Conservation (phyloP, 257 asterid genomes). For the Plantago major region DNA sequence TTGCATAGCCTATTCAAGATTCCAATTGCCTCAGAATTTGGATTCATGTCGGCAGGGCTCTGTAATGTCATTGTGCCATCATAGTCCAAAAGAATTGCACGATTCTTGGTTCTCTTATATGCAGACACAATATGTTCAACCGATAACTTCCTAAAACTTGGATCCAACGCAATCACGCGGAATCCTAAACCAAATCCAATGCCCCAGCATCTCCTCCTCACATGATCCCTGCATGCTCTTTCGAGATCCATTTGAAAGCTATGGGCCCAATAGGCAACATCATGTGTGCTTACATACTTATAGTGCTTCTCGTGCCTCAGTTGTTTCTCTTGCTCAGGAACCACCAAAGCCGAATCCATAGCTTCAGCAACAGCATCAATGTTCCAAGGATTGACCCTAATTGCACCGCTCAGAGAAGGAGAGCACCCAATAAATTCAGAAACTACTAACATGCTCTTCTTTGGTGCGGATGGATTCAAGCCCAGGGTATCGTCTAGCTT, state of each 20-base stretch:
- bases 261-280: slow-evolving; percentile 90
- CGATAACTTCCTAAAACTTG: slow-evolving; percentile 73
- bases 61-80: slow-evolving; percentile 65
- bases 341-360: slow-evolving; percentile 66
- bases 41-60: slow-evolving; percentile 38
- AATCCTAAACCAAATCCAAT: slow-evolving; percentile 81
- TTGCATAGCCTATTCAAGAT: slow-evolving; percentile 58
- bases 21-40: slow-evolving; percentile 54
- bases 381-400: slow-evolving; percentile 86
- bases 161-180: slow-evolving; percentile 83
- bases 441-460: slow-evolving; percentile 79
- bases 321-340: slow-evolving; percentile 68
- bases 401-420: slow-evolving; percentile 83
- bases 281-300: slow-evolving; percentile 70
- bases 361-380: slow-evolving; percentile 76
- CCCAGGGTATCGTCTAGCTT: slow-evolving; percentile 48
- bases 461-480: slow-evolving; percentile 43
- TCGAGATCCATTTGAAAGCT: slow-evolving; percentile 82
- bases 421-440: slow-evolving; percentile 81
- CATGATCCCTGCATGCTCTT: slow-evolving; percentile 73
- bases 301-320: slow-evolving; percentile 86
- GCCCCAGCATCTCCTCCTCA: slow-evolving; percentile 84
- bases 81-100: slow-evolving; percentile 78
- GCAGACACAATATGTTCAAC: slow-evolving; percentile 89
- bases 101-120: slow-evolving; percentile 65